Evolutionary conservation across 139 green algal genomes (phyloP).

Genomic region (Chara braunii): DNA sequence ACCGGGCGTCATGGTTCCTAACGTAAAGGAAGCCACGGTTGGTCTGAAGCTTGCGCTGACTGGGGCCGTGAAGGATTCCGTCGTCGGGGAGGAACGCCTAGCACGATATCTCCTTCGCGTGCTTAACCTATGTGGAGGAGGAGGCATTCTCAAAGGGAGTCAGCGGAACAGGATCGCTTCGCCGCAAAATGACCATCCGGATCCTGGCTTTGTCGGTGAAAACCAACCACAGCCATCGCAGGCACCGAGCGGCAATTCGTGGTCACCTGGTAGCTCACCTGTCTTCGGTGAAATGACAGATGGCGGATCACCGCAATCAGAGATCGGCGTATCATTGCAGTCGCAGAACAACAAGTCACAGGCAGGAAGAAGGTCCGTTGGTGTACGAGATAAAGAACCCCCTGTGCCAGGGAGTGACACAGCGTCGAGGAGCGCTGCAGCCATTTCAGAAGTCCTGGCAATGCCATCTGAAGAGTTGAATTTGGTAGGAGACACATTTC

Average conservation of each 20-base stretch:
- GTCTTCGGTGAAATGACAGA: background rate
- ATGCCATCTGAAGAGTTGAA: slow-evolving; percentile 1
- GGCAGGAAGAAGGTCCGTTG: too few species aligned
- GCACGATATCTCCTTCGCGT: slow-evolving; percentile 14
- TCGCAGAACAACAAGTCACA: too few species aligned
- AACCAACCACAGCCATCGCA: background rate
- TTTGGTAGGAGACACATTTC: too few species aligned
- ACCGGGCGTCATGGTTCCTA: slow-evolving; percentile 32
- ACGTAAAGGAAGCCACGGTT: slow-evolving; percentile 20
- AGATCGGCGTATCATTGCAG: too few species aligned
- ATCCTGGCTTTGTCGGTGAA: background rate
- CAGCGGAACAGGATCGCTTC: too few species aligned
- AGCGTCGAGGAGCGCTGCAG: background rate
- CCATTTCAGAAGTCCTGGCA: slow-evolving; percentile 1
- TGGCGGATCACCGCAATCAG: background rate
- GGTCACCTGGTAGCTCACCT: background rate
- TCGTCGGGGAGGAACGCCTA: slow-evolving; percentile 19
- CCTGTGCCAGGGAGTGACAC: too few species aligned
- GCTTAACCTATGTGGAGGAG: slow-evolving; percentile 1
- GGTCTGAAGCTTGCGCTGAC: slow-evolving; percentile 40
- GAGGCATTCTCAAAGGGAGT: background rate
- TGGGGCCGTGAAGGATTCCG: slow-evolving; percentile 17
- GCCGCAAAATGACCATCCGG: background rate
- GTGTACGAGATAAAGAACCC: too few species aligned
- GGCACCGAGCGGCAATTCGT: slow-evolving; percentile 1